These are phyloP conservation scores for Daedaleopsis sinensis DNA, from an alignment of 768 basidiomycete genomes.

Conservation along the genomic window DNA sequence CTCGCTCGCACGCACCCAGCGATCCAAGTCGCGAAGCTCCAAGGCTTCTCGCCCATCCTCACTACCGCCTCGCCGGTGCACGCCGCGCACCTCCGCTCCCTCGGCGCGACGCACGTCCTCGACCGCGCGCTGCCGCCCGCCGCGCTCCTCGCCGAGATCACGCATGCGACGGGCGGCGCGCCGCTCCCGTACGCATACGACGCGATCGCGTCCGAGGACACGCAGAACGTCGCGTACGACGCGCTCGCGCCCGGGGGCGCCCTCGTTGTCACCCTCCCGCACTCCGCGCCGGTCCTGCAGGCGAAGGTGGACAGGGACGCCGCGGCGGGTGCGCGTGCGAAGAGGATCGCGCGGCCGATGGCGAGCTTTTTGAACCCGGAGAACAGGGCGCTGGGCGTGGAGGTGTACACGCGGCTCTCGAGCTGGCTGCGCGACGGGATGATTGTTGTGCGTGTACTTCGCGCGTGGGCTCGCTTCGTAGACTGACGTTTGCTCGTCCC, in stretches of 20 bases:
- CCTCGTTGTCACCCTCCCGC: constrained; percentile 12
- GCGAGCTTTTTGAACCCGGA: constrained; percentile 15
- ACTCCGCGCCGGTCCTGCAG: constrained; percentile 9
- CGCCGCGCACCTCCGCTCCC: constrained; percentile 5
- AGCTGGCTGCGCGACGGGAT: constrained; percentile 22
- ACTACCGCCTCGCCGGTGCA: constrained; percentile 20
- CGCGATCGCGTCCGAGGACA: constrained; percentile 15
- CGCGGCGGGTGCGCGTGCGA: constrained; percentile 13
- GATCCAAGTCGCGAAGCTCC: constrained; percentile 20
- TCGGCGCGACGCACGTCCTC: constrained; percentile 30
- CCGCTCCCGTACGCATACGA: constrained; percentile 29
- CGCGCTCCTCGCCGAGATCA: constrained; percentile 10
- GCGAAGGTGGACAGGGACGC: not conserved
- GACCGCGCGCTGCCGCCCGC: constrained; percentile 23
- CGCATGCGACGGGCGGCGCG: constrained; percentile 17
- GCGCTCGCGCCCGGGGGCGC: constrained; percentile 22
- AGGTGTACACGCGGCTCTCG: constrained; percentile 21
- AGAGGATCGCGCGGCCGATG: constrained; percentile 13
- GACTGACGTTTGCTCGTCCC: too few relatives aligned
- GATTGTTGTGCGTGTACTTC: constrained; percentile 27
- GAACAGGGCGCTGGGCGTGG: constrained; percentile 9
- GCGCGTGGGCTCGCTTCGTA: too few relatives aligned
- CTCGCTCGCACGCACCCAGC: constrained; percentile 2
- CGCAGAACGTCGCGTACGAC: constrained; percentile 21
- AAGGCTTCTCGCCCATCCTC: constrained; percentile 22